These are phyloP conservation scores for Fusarium mundagurra DNA, from an alignment of 2,329 filamentous ascomycete genomes.

Conservation along the genomic window DNA sequence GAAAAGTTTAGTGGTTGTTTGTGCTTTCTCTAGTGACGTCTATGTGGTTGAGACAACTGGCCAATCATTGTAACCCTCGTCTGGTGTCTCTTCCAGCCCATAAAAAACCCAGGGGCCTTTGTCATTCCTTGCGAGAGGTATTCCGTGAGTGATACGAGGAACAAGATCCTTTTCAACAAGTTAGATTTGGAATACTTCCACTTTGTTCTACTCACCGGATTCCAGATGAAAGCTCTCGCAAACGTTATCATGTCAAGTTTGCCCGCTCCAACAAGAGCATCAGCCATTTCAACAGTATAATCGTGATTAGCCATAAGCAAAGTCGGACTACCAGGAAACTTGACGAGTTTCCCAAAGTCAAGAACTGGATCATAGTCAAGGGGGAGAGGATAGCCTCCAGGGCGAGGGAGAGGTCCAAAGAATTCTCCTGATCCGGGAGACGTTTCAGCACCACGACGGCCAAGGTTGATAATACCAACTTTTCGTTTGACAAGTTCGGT, in stretches of 20 bases:
- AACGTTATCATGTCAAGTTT: slow-evolving; percentile 4
- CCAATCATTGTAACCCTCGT: slow-evolving; percentile 18
- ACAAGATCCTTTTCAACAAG: neutral
- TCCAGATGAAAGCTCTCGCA: neutral
- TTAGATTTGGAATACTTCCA: neutral
- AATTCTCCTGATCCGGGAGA: neutral
- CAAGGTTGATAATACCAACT: neutral
- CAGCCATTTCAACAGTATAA: neutral
- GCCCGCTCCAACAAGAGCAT: neutral
- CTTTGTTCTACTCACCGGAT: neutral
- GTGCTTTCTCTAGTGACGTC: fast-evolving
- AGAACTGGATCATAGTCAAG: neutral
- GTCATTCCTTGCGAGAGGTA: neutral
- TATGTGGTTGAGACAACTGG: neutral
- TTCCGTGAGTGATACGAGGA: neutral
- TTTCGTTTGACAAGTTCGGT: neutral
- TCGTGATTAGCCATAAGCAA: slow-evolving; percentile 13
- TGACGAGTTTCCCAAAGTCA: slow-evolving; percentile 1
- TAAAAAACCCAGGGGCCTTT: neutral
- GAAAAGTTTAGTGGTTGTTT: fast-evolving
- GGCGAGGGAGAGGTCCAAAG: neutral
- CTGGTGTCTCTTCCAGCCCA: neutral
- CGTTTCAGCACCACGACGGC: neutral
- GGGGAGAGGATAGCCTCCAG: neutral
- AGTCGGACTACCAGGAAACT: neutral